Evolutionary conservation across 2,329 filamentous ascomycete species (phyloP), one percentile per base, ranked within the genome.

Genomic region (Dothistroma pini): DNA sequence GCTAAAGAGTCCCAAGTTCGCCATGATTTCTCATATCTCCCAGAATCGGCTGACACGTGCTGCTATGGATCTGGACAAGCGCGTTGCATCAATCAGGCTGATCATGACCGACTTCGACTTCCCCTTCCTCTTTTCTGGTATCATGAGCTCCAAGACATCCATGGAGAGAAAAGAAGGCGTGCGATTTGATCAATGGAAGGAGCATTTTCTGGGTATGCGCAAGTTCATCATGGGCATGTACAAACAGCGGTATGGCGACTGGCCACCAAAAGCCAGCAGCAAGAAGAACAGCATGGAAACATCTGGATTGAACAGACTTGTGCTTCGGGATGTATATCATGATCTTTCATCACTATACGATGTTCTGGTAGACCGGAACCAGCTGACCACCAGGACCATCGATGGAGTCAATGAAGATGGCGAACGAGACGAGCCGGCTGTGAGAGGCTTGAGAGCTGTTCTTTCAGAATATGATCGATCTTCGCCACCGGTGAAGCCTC

Each of bases 201-300:
- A 81, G 19, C 83, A 87, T 1, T 97, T 93, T 72, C 78, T 83
- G 61, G 86, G 84, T 59, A 91, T 93, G 81, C 84, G 91, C 44
- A 85, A 86, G 44, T 91, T 92, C 72, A 83, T 88, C 19, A 79
- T 92, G 55, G 79, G 81, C 65, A 88, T 92, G 74, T 96, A 87
- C 71, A 86, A 87, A 65, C 75, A 81, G 54, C 81, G 83, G 52
- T 88, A 87, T 69, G 87, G 87, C n/a, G 82, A 86, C 32, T 90
- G 93, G 93, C 93, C 95, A 2, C 93, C 95, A 9, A 96, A 95
- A 74, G 91, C 92, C 1, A 89, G 84, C 69, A 93, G 87, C 69
- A 96, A 96, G 81, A 96, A 96, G 83, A 96, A 96, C 72, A 84
- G 88, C 0, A 91, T 96, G 66, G 88, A 89, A 31, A 91, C 93